Conservation (phyloP, 1,139 yeast species). For the Zygosaccharomyces pseudobailii region DNA sequence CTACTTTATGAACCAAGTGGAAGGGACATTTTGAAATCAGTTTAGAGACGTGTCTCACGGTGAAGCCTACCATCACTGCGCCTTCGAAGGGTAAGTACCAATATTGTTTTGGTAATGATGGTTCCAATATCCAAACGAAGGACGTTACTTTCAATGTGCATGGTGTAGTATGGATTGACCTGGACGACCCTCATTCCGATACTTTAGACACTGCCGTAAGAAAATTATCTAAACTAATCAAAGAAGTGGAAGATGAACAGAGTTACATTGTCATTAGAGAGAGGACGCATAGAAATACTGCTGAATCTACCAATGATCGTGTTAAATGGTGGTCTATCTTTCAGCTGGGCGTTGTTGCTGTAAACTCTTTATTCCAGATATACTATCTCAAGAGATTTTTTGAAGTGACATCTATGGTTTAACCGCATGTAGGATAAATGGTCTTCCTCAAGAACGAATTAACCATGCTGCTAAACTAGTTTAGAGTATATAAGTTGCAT, state of each 20-base stretch:
- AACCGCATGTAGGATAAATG: slow-evolving; percentile 21
- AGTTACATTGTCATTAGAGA: slow-evolving; percentile 92
- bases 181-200: slow-evolving; percentile 74
- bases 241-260: slow-evolving; percentile 88
- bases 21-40: slow-evolving; percentile 36
- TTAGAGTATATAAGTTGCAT: background rate
- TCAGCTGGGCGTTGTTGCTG: slow-evolving; percentile 81
- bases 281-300: slow-evolving; percentile 96
- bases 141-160: slow-evolving; percentile 95
- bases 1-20: slow-evolving; percentile 38
- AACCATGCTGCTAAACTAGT: background rate
- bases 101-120: slow-evolving; percentile 91
- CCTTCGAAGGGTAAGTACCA: slow-evolving; percentile 66
- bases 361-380: slow-evolving; percentile 87
- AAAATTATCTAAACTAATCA: slow-evolving; percentile 68
- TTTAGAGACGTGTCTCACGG: slow-evolving; percentile 70
- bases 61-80: slow-evolving; percentile 66
- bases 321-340: slow-evolving; percentile 98
- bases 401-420: slow-evolving; percentile 87
- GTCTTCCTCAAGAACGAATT: too few species aligned
- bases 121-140: slow-evolving; percentile 63
- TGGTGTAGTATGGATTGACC: slow-evolving; percentile 85
- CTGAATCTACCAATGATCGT: slow-evolving; percentile 93
- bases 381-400: slow-evolving; percentile 91
- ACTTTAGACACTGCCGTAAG: slow-evolving; percentile 82